Percentiles rank a stretch among this genome's conserved stretches.
Evolutionary conservation across 768 basidiomycete genomes (phyloP).

Genomic region (Podaxis sp.): DNA sequence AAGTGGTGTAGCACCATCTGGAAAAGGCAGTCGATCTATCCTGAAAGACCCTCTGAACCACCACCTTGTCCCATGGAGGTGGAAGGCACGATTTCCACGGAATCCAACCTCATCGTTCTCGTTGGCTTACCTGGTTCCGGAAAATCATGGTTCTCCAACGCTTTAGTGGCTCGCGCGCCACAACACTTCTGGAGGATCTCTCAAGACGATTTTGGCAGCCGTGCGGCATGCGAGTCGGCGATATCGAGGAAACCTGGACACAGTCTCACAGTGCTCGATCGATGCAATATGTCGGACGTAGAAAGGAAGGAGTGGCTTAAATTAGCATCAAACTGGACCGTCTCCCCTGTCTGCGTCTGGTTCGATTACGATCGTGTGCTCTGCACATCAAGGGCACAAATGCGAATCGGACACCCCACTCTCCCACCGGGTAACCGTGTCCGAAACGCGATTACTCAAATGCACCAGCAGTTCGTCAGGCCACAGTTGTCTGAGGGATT

Average conservation of each 20-base stretch:
- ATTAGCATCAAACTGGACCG: conserved; percentile 48
- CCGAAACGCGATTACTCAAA: conserved; percentile 54
- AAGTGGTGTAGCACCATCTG: conserved; percentile 59
- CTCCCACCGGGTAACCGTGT: conserved; percentile 56
- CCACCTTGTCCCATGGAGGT: conserved; percentile 44
- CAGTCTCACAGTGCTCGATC: conserved; percentile 49
- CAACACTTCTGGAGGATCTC: conserved; percentile 46
- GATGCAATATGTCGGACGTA: conserved; percentile 50
- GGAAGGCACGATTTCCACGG: conserved; percentile 35
- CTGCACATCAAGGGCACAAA: conserved; percentile 55
- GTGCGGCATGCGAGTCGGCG: conserved; percentile 47
- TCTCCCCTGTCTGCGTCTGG: conserved; percentile 47
- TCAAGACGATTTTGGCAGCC: conserved; percentile 56
- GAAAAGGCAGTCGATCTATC: conserved; percentile 54
- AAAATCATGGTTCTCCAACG: conserved; percentile 55
- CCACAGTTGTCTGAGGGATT: conserved; percentile 56
- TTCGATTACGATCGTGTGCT: conserved; percentile 53
- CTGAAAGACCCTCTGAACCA: conserved; percentile 51
- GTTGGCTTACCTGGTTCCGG: conserved; percentile 64
- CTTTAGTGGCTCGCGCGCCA: conserved; percentile 45
- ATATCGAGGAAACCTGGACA: conserved; percentile 40
- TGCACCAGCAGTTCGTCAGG: conserved; percentile 42
- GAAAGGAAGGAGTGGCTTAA: conserved; percentile 52
- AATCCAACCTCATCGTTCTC: conserved; percentile 48
- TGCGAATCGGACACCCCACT: conserved; percentile 57